These are phyloP conservation scores for Gyrodon lividus DNA, from an alignment of 768 basidiomycete species.

Conservation along the genomic window DNA sequence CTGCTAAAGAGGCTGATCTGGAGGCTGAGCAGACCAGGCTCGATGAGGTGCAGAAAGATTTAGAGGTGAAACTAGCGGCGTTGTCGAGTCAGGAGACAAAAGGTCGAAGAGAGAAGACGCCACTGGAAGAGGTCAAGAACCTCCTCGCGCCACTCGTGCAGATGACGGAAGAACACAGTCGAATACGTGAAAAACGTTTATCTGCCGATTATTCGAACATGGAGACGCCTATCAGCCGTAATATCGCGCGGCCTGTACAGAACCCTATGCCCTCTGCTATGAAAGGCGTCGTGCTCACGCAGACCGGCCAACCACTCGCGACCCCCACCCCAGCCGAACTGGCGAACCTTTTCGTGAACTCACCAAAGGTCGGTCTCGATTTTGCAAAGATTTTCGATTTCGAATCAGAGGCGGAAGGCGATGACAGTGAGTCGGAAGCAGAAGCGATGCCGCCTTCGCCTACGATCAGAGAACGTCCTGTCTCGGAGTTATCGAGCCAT, in stretches of 20 bases:
- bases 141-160: slow-evolving; percentile 52
- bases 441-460: slow-evolving; percentile 45
- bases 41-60: slow-evolving; percentile 42
- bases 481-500: slow-evolving; percentile 25
- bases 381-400: slow-evolving; percentile 81
- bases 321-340: slow-evolving; percentile 72
- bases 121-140: slow-evolving; percentile 77
- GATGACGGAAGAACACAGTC: slow-evolving; percentile 32
- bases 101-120: slow-evolving; percentile 53
- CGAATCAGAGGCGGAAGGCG: slow-evolving; percentile 31
- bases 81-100: slow-evolving; percentile 38
- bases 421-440: slow-evolving; percentile 30
- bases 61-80: slow-evolving; percentile 50
- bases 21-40: slow-evolving; percentile 50
- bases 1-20: slow-evolving; percentile 52
- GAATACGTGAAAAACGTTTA: slow-evolving; percentile 17
- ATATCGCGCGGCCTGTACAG: slow-evolving; percentile 21
- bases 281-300: slow-evolving; percentile 78
- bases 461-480: slow-evolving; percentile 42
- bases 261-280: slow-evolving; percentile 51
- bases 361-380: slow-evolving; percentile 69
- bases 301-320: slow-evolving; percentile 70
- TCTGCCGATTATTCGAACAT: slow-evolving; percentile 21
- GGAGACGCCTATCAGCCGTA: slow-evolving; percentile 54
- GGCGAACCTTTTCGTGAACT: slow-evolving; percentile 62